Conservation (phyloP, 192 early-diverging fungal genomes). For the Linnemannia exigua region DNA sequence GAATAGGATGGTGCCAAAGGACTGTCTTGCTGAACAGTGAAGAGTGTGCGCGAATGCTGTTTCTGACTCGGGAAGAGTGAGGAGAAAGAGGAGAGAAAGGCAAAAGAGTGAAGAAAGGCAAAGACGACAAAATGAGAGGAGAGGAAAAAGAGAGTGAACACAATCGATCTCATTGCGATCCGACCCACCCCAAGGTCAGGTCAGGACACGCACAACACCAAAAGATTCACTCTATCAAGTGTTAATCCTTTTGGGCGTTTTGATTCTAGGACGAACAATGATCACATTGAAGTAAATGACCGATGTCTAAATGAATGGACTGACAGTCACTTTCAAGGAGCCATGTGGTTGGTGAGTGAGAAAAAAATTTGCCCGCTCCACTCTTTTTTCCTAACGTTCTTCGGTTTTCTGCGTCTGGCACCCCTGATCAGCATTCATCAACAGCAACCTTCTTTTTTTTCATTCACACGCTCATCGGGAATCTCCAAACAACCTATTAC, state of each 20-base stretch:
- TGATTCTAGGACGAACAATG: conserved; percentile 3
- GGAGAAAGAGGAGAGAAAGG: not conserved
- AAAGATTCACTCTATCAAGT: not conserved
- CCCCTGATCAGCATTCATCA: not conserved
- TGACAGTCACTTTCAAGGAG: not conserved
- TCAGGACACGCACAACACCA: not conserved
- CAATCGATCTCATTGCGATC: not conserved
- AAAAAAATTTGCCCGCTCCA: not conserved
- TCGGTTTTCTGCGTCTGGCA: not conserved
- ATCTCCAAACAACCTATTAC: not conserved
- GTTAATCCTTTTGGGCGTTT: not conserved
- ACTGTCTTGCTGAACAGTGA: not conserved
- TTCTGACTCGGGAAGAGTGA: conserved; percentile 1
- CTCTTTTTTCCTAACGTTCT: not conserved
- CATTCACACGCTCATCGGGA: not conserved
- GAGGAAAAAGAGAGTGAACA: not conserved
- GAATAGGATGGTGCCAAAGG: not conserved
- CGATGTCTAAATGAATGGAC: not conserved
- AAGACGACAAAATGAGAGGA: not conserved
- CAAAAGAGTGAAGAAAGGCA: not conserved
- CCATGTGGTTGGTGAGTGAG: not conserved
- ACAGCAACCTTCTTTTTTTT: not conserved
- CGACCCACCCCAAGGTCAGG: not conserved
- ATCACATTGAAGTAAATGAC: not conserved
- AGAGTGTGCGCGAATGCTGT: not conserved